These are phyloP conservation scores for Colletotrichum truncatum DNA, from an alignment of 2,329 filamentous ascomycete genomes.

Conservation along the genomic window DNA sequence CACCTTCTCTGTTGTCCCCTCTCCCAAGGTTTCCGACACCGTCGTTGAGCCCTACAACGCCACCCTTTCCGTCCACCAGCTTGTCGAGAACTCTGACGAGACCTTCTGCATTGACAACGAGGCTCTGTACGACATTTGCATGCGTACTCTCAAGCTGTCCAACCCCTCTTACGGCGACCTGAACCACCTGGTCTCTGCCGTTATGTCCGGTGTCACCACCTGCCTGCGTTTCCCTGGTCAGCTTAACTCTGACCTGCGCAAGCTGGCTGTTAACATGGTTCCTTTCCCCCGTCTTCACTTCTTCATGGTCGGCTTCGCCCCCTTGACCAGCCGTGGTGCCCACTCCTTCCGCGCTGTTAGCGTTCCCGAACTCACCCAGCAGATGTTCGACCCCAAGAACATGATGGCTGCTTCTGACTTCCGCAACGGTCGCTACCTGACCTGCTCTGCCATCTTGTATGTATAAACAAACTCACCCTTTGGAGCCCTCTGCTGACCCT, in stretches of 20 bases:
- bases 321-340: slow-evolving; percentile 86
- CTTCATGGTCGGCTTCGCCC: slow-evolving; percentile 99
- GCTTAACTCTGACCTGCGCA: slow-evolving; percentile 99
- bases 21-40: slow-evolving; percentile 99
- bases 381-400: slow-evolving; percentile 99
- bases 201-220: slow-evolving; percentile 99
- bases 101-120: slow-evolving; percentile 99
- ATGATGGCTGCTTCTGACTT: slow-evolving; percentile 99
- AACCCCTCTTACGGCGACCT: slow-evolving; percentile 99
- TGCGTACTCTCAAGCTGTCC: slow-evolving; percentile 98
- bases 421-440: slow-evolving; percentile 99
- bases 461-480: slow-evolving; percentile 39
- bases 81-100: slow-evolving; percentile 99
- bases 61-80: slow-evolving; percentile 97
- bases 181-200: slow-evolving; percentile 98
- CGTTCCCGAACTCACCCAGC: slow-evolving; percentile 98
- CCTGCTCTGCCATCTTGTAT: slow-evolving; percentile 98
- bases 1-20: slow-evolving; percentile 98
- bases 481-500: background rate
- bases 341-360: slow-evolving; percentile 97
- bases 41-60: slow-evolving; percentile 99
- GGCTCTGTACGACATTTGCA: slow-evolving; percentile 99
- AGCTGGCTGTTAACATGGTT: slow-evolving; percentile 99
- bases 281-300: slow-evolving; percentile 99
- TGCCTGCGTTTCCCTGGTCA: slow-evolving; percentile 99